These are phyloP conservation scores for Boletus tylopilopsis DNA, from an alignment of 768 basidiomycete species.

Conservation along the genomic window DNA sequence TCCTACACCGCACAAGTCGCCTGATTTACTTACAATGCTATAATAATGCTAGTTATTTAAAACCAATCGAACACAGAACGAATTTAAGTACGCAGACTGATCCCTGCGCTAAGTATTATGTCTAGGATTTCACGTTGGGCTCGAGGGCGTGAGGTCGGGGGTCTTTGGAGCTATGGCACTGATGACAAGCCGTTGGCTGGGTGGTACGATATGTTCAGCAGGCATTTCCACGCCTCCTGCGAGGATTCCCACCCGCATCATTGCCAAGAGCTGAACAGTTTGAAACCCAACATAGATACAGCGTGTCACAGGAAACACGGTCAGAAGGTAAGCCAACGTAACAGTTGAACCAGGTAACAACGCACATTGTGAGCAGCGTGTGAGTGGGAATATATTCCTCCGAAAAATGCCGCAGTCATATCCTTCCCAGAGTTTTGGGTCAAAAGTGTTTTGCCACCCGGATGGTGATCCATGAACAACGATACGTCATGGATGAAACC, in stretches of 20 bases:
- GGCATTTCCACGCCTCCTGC: slow-evolving; percentile 59
- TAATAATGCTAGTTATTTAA: slow-evolving; percentile 1
- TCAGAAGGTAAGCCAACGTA: slow-evolving; percentile 1
- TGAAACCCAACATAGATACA: background rate
- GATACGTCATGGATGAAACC: slow-evolving; percentile 88
- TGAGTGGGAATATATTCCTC: slow-evolving; percentile 78
- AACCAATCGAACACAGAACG: slow-evolving; percentile 10
- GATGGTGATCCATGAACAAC: slow-evolving; percentile 70
- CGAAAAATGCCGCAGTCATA: slow-evolving; percentile 81
- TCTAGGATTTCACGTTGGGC: background rate
- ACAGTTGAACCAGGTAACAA: slow-evolving; percentile 8
- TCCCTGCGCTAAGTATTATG: background rate
- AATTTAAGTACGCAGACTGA: slow-evolving; percentile 5
- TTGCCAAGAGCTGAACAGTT: slow-evolving; percentile 52
- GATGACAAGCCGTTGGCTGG: slow-evolving; percentile 39
- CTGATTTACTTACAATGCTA: slow-evolving; percentile 5
- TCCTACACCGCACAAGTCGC: background rate
- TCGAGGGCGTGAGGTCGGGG: background rate
- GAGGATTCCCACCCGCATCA: slow-evolving; percentile 73
- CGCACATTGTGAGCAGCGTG: slow-evolving; percentile 78
- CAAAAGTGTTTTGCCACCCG: slow-evolving; percentile 68
- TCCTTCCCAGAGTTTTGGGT: slow-evolving; percentile 68
- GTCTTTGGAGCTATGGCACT: slow-evolving; percentile 11
- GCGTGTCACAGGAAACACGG: background rate
- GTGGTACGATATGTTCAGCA: slow-evolving; percentile 42